Evolutionary conservation across 1,139 yeast genomes (phyloP), one percentile per base, ranked within the genome.

Genomic region (Yamadazyma trypodendri): DNA sequence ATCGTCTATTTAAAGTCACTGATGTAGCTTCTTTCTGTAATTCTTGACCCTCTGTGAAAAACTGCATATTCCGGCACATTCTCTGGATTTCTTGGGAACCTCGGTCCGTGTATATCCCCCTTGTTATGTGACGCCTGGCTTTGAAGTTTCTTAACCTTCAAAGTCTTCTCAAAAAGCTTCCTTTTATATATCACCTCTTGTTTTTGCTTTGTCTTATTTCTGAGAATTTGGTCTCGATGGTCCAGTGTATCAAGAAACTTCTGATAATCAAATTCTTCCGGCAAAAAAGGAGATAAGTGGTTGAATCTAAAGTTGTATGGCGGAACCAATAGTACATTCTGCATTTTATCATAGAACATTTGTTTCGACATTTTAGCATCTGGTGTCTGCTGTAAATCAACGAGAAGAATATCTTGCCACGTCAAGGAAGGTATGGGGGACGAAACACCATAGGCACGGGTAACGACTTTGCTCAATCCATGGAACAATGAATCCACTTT

Each of bases 341-440:
- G 45, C 38, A 39, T 38, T 29, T 36, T 36, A 6, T 28, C 17
- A 33, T 49, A 46, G 28, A 44, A 42, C 10, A 24, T 23, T 24
- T 25, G 9, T n/a, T 32, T 37, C 8, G 24, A 15, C 7, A 16
- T 20, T 9, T 12, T 14, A 20, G 18, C 13, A 15, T 27, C 8
- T 6, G n/a, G 7, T 3, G 32, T 18, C 36, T 8, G 25, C 35
- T 23, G 22, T 20, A 38, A 14, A 11, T 41, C 43, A 9, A 49
- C 43, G 5, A 45, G 32, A 10, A 49, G 28, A 8, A 48, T 34
- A 38, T 48, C 51, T 27, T 48, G 51, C 52, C 52, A 49, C 11
- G 34, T 40, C 25, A 43, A 28, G 17, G 16, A 11, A 9, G 31
- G 22, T 6, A 25, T 17, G 6, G 28, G 15, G 14, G 6, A 8